Evolutionary conservation across 371 early-diverging fungal genomes (phyloP).

Genomic region (Umbelopsis sp.): DNA sequence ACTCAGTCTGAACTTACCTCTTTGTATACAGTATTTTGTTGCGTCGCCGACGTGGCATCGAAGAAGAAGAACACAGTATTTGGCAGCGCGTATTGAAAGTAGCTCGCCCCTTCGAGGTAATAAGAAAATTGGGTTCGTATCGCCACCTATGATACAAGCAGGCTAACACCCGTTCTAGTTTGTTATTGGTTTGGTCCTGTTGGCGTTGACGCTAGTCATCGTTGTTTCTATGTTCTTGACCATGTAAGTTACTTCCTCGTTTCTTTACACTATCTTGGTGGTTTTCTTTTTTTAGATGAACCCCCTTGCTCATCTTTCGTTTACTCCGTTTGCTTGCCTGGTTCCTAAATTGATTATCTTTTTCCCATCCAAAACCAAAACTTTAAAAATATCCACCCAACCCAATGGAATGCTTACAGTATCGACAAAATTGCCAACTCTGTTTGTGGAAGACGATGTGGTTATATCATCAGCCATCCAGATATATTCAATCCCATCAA

Average conservation of each 20-base stretch:
- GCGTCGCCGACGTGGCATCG: conserved; percentile 35
- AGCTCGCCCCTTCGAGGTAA: conserved; percentile 49
- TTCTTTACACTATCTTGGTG: conserved; percentile 27
- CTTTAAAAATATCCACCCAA: too few relatives aligned
- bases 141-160: too few relatives aligned
- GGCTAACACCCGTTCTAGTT: conserved; percentile 23
- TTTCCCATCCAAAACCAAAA: too few relatives aligned
- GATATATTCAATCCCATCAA: conserved; percentile 68
- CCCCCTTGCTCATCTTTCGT: conserved; percentile 5
- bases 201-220: conserved; percentile 40
- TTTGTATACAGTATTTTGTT: conserved; percentile 32
- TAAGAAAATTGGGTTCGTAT: neutral
- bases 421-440: conserved; percentile 60
- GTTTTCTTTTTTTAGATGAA: neutral
- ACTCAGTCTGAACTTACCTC: neutral
- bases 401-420: conserved; percentile 19
- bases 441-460: conserved; percentile 68
- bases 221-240: conserved; percentile 58
- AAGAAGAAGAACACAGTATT: conserved; percentile 35
- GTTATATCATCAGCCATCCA: conserved; percentile 63
- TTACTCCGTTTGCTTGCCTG: too few relatives aligned
- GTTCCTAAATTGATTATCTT: too few relatives aligned
- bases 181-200: conserved; percentile 37
- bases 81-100: conserved; percentile 31
- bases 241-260: conserved; percentile 37